A percentile compares a stretch with the other conserved stretches of the same genome.
Conservation (phyloP, 2,329 filamentous ascomycete species). For the Talaromyces sp. region DNA sequence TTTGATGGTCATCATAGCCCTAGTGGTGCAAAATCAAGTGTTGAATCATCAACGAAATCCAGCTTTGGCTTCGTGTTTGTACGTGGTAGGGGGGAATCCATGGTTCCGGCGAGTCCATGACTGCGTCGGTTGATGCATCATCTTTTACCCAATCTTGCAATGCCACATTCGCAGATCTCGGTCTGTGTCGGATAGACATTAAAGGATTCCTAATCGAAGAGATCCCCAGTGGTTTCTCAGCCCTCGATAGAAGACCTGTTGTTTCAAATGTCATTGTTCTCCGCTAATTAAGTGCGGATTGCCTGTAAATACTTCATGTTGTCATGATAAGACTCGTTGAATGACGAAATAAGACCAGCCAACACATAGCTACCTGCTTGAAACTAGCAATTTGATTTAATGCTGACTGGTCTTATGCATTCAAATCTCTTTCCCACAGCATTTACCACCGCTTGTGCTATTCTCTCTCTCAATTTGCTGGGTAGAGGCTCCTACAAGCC, state of each 20-base stretch:
- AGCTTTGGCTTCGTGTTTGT: background rate
- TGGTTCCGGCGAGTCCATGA: slow-evolving; percentile 16
- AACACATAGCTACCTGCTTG: too few species aligned
- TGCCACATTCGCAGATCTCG: slow-evolving; percentile 20
- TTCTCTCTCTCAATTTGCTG: too few species aligned
- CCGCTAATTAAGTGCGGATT: background rate
- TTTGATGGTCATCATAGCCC: background rate
- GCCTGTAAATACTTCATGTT: slow-evolving; percentile 4
- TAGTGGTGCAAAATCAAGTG: background rate
- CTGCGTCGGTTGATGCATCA: slow-evolving; percentile 12
- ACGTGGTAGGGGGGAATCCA: slow-evolving; percentile 1
- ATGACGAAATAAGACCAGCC: too few species aligned
- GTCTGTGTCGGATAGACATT: slow-evolving; percentile 4
- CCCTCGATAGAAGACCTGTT: too few species aligned
- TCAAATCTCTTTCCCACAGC: too few species aligned
- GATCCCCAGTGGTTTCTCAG: too few species aligned
- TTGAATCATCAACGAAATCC: background rate
- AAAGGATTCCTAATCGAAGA: too few species aligned
- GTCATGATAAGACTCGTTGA: too few species aligned
- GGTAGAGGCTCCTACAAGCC: too few species aligned
- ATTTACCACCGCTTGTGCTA: too few species aligned
- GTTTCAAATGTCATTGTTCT: too few species aligned
- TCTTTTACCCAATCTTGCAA: slow-evolving; percentile 16
- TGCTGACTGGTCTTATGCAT: too few species aligned
- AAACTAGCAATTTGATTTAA: background rate